Conservation (phyloP, 2,329 filamentous ascomycete species). For the Didymella lethalis region DNA sequence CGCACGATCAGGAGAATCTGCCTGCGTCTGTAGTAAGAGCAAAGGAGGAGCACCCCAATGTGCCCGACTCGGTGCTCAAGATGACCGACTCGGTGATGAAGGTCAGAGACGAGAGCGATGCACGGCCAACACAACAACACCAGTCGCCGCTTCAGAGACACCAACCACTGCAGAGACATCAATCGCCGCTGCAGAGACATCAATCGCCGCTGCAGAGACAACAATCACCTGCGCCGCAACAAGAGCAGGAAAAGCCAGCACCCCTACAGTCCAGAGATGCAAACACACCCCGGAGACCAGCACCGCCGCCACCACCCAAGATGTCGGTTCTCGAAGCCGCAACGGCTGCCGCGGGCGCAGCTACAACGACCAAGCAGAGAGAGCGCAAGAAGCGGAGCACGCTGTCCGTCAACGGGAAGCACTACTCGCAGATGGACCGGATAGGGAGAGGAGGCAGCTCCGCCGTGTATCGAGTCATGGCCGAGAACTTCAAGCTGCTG, state of each 20-base stretch:
- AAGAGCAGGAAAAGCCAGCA: conserved; percentile 53
- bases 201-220: conserved; percentile 41
- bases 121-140: conserved; percentile 31
- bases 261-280: conserved; percentile 63
- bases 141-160: conserved; percentile 43
- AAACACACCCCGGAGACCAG: conserved; percentile 79
- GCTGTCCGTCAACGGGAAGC: conserved; percentile 87
- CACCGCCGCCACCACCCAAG: conserved; percentile 84
- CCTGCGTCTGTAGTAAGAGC: conserved; percentile 44
- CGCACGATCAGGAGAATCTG: conserved; percentile 86
- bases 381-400: conserved; percentile 80
- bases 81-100: conserved; percentile 46
- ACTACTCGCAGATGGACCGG: conserved; percentile 87
- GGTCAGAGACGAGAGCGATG: conserved; percentile 37
- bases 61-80: conserved; percentile 22
- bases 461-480: conserved; percentile 95
- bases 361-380: conserved; percentile 71
- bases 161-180: conserved; percentile 30
- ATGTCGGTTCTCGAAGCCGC: conserved; percentile 96
- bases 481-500: conserved; percentile 95
- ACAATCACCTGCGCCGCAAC: conserved; percentile 43
- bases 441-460: conserved; percentile 92
- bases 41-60: conserved; percentile 34
- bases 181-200: conserved; percentile 44
- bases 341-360: conserved; percentile 81